These are phyloP conservation scores for Rhodomyrtus psidioides DNA, from an alignment of 441 rosid genomes.

Conservation along the genomic window DNA sequence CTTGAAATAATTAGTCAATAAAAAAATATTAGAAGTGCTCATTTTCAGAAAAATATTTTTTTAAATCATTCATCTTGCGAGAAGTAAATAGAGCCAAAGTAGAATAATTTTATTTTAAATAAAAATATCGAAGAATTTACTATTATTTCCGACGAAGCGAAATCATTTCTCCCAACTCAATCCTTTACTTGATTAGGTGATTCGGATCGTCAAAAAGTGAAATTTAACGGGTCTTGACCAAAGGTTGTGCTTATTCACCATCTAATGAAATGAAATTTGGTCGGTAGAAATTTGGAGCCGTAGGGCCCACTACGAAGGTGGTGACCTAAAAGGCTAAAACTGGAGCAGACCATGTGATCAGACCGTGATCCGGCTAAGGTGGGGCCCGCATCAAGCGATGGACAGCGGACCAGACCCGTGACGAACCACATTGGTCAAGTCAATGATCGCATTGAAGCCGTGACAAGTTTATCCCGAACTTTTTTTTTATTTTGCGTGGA, in stretches of 20 bases:
- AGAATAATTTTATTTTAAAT: no score
- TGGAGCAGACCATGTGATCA: no score
- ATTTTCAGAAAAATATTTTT: no score
- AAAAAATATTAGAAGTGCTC: no score
- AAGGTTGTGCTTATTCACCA: background rate
- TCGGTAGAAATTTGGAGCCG: background rate
- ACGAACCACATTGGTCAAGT: background rate
- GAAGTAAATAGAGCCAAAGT: no score
- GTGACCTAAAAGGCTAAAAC: background rate
- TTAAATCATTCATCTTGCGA: no score
- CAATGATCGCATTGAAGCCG: no score
- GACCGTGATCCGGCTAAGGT: accelerated
- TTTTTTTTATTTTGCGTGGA: accelerated
- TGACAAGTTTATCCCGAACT: background rate
- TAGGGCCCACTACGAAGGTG: background rate
- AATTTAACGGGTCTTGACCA: background rate
- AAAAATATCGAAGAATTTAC: background rate
- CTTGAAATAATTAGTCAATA: no score
- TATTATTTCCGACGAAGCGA: background rate
- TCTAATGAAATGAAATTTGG: background rate
- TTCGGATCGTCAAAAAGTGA: background rate
- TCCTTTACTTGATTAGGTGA: background rate
- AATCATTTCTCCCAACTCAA: no score
- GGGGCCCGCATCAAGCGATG: background rate
- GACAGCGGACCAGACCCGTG: accelerated